Percentiles rank a stretch among this genome's conserved stretches.
phyloP scores from a whole-genome alignment of 78 protist species.

The Chrysochromulina tobinii region DNA sequence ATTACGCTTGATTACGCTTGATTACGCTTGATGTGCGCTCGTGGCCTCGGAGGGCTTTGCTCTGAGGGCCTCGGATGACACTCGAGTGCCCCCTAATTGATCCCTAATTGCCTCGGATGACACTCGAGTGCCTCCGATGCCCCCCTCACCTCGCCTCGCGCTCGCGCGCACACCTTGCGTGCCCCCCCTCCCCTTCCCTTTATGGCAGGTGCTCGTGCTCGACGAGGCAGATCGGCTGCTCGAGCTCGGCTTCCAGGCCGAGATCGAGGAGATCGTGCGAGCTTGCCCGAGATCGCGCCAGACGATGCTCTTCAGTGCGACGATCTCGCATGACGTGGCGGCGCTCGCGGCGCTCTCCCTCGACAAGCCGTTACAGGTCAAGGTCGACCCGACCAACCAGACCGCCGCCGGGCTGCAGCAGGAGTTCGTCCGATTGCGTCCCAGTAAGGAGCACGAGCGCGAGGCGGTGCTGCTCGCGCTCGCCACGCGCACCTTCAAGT shows the following conservation, averaged over 20 bases:
- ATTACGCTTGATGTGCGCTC: too few species aligned
- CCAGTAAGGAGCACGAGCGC: constrained; percentile 5
- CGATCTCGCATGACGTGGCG: constrained; percentile 4
- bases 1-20: too few species aligned
- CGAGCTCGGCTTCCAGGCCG: not conserved
- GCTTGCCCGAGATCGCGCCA: not conserved
- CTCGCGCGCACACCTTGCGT: too few species aligned
- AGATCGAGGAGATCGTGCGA: not conserved
- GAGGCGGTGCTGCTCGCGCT: constrained; percentile 17
- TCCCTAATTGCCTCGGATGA: too few species aligned
- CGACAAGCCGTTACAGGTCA: constrained; percentile 55
- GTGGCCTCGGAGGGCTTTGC: too few species aligned
- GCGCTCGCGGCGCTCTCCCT: constrained; percentile 49
- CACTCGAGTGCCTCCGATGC: too few species aligned
- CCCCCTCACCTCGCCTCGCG: too few species aligned
- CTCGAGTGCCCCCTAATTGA: too few species aligned
- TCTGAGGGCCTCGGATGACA: too few species aligned
- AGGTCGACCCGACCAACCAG: constrained; percentile 61
- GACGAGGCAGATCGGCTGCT: constrained; percentile 53
- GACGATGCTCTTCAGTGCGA: constrained; percentile 42
- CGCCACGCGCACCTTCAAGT: not conserved
- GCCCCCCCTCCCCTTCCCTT: too few species aligned
- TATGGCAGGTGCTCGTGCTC: constrained; percentile 13
- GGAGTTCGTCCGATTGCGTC: constrained; percentile 66
- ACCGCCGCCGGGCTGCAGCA: constrained; percentile 71